Base-by-base conservation (phyloP, 2,329 filamentous ascomycete species). In the Diplodia mutila region DNA sequence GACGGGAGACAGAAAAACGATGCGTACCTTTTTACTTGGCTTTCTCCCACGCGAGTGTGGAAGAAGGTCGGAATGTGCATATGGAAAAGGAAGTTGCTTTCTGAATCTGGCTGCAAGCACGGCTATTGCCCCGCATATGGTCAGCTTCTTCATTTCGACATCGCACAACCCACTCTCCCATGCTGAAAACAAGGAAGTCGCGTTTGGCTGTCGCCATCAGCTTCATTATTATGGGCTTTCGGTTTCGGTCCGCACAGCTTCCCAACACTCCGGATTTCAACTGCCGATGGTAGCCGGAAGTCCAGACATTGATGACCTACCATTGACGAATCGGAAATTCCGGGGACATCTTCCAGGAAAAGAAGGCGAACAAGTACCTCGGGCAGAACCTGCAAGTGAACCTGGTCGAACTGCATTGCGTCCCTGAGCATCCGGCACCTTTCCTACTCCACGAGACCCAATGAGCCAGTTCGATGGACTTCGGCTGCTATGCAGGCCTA, bases 31-130 rank as follows among this genome's bases (percentile, higher is more conserved):
- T 51, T 11, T 18, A n/a, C n/a, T n/a, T n/a, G n/a, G n/a, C n/a
- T n/a, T n/a, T n/a, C n/a, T 51, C 42, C 27, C 21, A 16, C 9
- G 16, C 27, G 27, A 29, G 27, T 12, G 27, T 29, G 46, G 4
- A 14, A 21, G 39, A 16, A 25, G 21, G 16, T 32, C 27, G 25
- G 55, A 12, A 11, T 39, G 11, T 23, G 37, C 9, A 25, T 9
- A 46, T 37, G n/a, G 23, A 63, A 51, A 8, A 23, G 59, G 59
- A 63, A 63, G 59, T 27, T 63, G 57, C 8, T 51, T 61, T 21
- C 18, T 46, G 39, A 18, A 16, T 25, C 18, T 11, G 18, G 27
- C 39, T 37, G 59, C 59, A 63, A 51, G 59, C 42, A 32, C 59
- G 59, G 42, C 27, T 54, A 9, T 34, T 23, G 14, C 51, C 34